Evolutionary conservation across 2,329 filamentous ascomycete species (phyloP).

Genomic region (Penicillium sp.): DNA sequence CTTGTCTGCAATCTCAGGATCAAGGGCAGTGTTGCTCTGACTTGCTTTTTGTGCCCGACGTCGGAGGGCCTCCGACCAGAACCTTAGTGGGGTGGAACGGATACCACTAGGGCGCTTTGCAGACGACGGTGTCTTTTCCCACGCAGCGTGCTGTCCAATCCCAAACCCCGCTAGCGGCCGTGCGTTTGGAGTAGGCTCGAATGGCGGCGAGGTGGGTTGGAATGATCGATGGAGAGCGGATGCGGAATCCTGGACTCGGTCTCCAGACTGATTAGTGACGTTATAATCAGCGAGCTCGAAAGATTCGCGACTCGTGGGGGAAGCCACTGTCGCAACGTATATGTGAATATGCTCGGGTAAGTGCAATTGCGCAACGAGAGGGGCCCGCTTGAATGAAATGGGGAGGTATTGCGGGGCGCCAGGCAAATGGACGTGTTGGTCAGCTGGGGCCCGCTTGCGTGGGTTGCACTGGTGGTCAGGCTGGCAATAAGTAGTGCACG

Average conservation of each 20-base stretch:
- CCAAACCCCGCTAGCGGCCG: conserved; percentile 11
- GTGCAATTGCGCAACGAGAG: conserved; percentile 10
- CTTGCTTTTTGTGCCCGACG: conserved; percentile 18
- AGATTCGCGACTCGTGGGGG: conserved; percentile 23
- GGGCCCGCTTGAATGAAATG: conserved; percentile 8
- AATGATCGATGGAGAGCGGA: conserved; percentile 6
- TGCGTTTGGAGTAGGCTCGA: conserved; percentile 12
- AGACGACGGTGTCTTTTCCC: conserved; percentile 14
- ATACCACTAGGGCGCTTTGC: conserved; percentile 6
- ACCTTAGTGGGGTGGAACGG: conserved; percentile 25
- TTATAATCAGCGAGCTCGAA: conserved; percentile 37
- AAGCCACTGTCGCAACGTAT: conserved; percentile 24
- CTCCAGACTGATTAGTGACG: conserved; percentile 1
- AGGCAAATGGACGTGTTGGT: conserved; percentile 13
- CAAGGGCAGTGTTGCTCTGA: conserved; percentile 8
- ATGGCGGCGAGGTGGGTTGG: not conserved
- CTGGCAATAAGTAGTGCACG: conserved; percentile 10
- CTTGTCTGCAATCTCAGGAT: conserved; percentile 64
- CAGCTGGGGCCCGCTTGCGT: conserved; percentile 15
- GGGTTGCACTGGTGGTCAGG: conserved; percentile 24
- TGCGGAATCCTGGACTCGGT: conserved; percentile 5
- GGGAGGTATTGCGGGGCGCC: conserved; percentile 14
- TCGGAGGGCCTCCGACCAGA: conserved; percentile 37
- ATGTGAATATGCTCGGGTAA: conserved; percentile 15
- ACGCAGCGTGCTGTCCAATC: conserved; percentile 2